phyloP scores from a whole-genome alignment of 192 early-diverging fungal genomes.

The Mortierella claussenii region DNA sequence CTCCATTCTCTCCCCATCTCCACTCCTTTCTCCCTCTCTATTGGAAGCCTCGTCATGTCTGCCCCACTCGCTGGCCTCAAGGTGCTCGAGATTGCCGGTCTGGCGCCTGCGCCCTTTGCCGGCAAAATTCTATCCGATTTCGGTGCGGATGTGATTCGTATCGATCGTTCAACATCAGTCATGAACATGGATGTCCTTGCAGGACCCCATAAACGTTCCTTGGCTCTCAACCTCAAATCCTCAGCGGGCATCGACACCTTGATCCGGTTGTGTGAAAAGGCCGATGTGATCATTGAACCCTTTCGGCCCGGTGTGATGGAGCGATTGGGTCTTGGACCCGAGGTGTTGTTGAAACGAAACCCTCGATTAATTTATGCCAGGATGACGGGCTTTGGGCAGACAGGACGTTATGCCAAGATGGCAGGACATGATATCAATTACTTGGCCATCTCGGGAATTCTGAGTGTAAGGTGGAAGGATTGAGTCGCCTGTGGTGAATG shows the following conservation, averaged over 20 bases:
- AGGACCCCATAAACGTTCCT: slow-evolving; percentile 72
- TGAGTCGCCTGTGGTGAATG: background rate
- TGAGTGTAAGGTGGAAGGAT: slow-evolving; percentile 52
- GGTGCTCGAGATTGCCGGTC: slow-evolving; percentile 74
- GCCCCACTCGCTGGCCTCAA: slow-evolving; percentile 58
- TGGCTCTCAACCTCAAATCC: slow-evolving; percentile 69
- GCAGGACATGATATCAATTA: slow-evolving; percentile 80
- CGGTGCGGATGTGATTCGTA: slow-evolving; percentile 73
- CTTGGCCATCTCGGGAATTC: slow-evolving; percentile 68
- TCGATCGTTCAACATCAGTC: slow-evolving; percentile 58
- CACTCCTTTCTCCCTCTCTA: background rate
- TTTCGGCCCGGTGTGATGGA: slow-evolving; percentile 80
- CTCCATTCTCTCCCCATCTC: background rate
- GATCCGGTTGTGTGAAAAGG: slow-evolving; percentile 53
- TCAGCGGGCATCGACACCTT: slow-evolving; percentile 57
- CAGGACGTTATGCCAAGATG: slow-evolving; percentile 58
- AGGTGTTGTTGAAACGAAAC: slow-evolving; percentile 64
- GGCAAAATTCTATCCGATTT: slow-evolving; percentile 75
- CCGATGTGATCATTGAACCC: slow-evolving; percentile 74
- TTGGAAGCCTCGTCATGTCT: slow-evolving; percentile 6
- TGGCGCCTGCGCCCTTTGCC: slow-evolving; percentile 75
- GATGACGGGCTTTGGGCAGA: slow-evolving; percentile 77
- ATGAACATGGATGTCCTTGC: slow-evolving; percentile 58
- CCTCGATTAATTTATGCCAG: slow-evolving; percentile 67
- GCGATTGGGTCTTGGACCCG: slow-evolving; percentile 69